Evolutionary conservation across 441 rosid species (phyloP), one percentile per base, ranked within the genome.

Genomic region (Eruca vesicaria): DNA sequence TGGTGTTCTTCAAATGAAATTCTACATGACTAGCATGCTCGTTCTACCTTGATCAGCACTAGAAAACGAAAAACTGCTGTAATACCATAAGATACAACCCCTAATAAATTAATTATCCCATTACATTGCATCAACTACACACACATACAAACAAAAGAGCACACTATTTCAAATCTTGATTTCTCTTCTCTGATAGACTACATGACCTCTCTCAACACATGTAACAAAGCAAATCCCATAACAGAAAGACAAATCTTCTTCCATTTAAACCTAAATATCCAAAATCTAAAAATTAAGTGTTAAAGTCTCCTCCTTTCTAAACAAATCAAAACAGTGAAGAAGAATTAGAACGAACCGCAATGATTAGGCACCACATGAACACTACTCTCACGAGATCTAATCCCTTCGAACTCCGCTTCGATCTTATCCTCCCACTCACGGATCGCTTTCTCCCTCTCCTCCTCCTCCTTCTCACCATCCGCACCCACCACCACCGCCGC

Each of bases 311-410:
- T 45, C 35, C 15, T 56, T 73, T 28, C 8, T 31, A 29, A 33
- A 9, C 18, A 19, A 71, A 68, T 50, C 69, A 63, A 21, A 1
- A 52, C n/a, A 64, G 32, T 36, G 53, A 26, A 38, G 16, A 72
- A 29, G 59, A 10, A 23, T 59, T 4, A 21, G 61, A 50, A 68
- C 92, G 77, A 80, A 94, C 97, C 97, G 65, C 99, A 94, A 75
- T 94, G 99, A 71, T 69, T 87, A 62, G 97, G 98, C 78, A 93
- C 97, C 1, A 84, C 92, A 80, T 91, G 99, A 59, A 82, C 86
- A 81, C 85, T 86, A 58, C 78, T 57, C 52, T 84, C 88, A 3
- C 98, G 94, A 84, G 97, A 95, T 86, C 91, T 90, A 81, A 95
- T 74, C 55, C 78, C 87, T 79, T 91, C 97, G 68, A 87, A 85